phyloP scores from a whole-genome alignment of 768 basidiomycete genomes.

The Pleurotus sapidus region DNA sequence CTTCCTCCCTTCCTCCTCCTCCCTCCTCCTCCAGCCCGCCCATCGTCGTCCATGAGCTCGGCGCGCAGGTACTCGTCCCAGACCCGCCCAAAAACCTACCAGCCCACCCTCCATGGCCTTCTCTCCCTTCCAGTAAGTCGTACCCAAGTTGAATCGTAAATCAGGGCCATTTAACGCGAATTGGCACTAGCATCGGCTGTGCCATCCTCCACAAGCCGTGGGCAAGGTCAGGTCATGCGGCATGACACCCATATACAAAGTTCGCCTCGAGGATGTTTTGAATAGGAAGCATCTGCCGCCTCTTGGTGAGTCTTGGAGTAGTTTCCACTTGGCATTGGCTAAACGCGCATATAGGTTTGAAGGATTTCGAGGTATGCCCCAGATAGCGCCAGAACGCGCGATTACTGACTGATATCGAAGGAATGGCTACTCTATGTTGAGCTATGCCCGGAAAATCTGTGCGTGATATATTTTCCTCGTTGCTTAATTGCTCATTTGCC shows the following conservation, averaged over 20 bases:
- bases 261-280: slow-evolving; percentile 73
- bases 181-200: slow-evolving; percentile 45
- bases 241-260: slow-evolving; percentile 64
- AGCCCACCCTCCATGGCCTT: slow-evolving; percentile 25
- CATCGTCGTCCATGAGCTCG: slow-evolving; percentile 13
- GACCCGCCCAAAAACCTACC: slow-evolving; percentile 25
- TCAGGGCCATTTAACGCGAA: background rate
- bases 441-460: slow-evolving; percentile 72
- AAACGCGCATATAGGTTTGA: slow-evolving; percentile 42
- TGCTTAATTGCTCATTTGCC: slow-evolving; percentile 7
- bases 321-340: background rate
- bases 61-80: slow-evolving; percentile 12
- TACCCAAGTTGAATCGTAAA: background rate
- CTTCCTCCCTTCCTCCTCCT: background rate
- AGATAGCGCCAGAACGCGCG: no score
- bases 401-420: slow-evolving; percentile 22
- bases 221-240: slow-evolving; percentile 68
- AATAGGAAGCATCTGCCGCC: slow-evolving; percentile 78
- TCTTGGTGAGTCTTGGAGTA: slow-evolving; percentile 41
- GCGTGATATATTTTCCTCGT: slow-evolving; percentile 19
- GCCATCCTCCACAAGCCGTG: slow-evolving; percentile 59
- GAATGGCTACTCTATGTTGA: slow-evolving; percentile 85
- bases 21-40: slow-evolving; percentile 27
- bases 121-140: slow-evolving; percentile 35
- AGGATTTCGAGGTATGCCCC: slow-evolving; percentile 57